Conservation (phyloP, 2,329 filamentous ascomycete species). For the Penicillium sp. region DNA sequence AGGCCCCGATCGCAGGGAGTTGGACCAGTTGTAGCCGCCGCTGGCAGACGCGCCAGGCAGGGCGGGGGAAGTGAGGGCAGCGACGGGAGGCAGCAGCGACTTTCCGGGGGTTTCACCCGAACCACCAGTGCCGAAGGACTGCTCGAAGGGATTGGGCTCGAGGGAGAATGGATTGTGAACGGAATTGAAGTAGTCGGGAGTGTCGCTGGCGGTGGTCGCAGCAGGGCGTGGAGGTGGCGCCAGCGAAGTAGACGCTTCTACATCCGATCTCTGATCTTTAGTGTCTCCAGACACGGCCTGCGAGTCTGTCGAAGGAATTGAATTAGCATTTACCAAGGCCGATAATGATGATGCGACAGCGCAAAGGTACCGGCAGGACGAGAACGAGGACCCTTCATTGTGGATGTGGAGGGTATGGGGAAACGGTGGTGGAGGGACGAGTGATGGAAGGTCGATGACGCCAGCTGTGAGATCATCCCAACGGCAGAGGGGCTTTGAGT, state of each 20-base stretch:
- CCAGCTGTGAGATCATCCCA: constrained; percentile 42
- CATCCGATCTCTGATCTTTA: constrained; percentile 47
- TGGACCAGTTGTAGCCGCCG: constrained; percentile 74
- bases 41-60: constrained; percentile 74
- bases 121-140: constrained; percentile 72
- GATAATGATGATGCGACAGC: constrained; percentile 15
- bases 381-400: constrained; percentile 25
- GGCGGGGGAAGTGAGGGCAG: constrained; percentile 86
- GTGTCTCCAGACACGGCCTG: constrained; percentile 35
- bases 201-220: constrained; percentile 56
- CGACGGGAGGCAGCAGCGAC: constrained; percentile 82
- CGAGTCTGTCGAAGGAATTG: constrained; percentile 28
- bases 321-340: constrained; percentile 27
- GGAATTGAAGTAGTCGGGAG: constrained; percentile 70
- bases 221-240: constrained; percentile 67
- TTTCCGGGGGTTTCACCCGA: constrained; percentile 79
- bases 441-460: constrained; percentile 36
- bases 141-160: constrained; percentile 96
- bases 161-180: constrained; percentile 57
- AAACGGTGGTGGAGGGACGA: not conserved
- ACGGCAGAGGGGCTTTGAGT: constrained; percentile 30
- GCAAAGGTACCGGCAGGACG: constrained; percentile 25
- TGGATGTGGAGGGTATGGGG: constrained; percentile 20
- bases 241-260: constrained; percentile 65
- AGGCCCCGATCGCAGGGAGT: constrained; percentile 87